Evolutionary conservation across 78 protist genomes (phyloP), one percentile per base, ranked within the genome.

Genomic region (Dictyostelium brefeldianum): DNA sequence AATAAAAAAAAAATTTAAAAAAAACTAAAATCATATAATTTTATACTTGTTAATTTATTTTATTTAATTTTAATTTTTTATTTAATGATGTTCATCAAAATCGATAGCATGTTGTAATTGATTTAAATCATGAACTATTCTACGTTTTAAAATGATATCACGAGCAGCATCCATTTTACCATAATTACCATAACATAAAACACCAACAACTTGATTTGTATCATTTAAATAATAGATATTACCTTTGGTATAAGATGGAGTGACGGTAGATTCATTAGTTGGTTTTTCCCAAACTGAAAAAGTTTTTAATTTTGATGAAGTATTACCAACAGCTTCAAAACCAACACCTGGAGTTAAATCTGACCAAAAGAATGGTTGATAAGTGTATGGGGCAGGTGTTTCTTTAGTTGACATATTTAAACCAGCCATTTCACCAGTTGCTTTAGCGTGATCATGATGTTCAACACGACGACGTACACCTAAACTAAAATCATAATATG

Each of bases 401-500:
- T 46, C 29, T n/a, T 78, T 51, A 11, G 56, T 29, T 2, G 82
- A 57, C 92, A 85, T 85, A 41, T 85, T 85, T 9, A 31, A 73
- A 18, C 92, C 92, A 46, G 92, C 92, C 15, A 79, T 67, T 73
- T 87, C 95, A 47, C 97, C 97, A 46, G 96, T 84, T 36, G 84
- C 85, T 18, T 53, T 81, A 5, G 98, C 98, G n/a, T 97, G 98
- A 47, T 96, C 97, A 80, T 96, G 96, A 82, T 97, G 98, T 64
- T 97, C 97, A 8, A 93, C 90, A 67, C 96, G 89, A 17, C 98
- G 79, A 20, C 98, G 87, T 5, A 36, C 47, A 41, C 95, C 94
- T 5, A 96, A 82, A 8, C 78, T 64, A 41, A 64, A 71, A 71
- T 96, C 97, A 51, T 96, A 89, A 79, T 78, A 97, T 25, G 79